Evolutionary conservation across 163 green algal genomes (phyloP).

Genomic region (Scenedesmus sp.): DNA sequence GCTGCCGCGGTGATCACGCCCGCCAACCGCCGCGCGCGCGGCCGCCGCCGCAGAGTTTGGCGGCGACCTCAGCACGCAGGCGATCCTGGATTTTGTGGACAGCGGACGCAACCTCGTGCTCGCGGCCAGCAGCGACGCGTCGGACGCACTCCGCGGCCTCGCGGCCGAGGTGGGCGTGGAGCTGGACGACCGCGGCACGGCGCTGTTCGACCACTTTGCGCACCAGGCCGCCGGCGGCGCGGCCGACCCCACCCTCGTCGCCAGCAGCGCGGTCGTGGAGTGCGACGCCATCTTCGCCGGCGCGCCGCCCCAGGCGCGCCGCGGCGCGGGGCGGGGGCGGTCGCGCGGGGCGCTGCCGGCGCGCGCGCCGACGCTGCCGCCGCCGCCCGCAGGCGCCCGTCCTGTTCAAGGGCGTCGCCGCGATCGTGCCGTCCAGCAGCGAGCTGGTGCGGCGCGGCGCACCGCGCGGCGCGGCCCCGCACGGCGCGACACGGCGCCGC

Average conservation of each 20-base stretch:
- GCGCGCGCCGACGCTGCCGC: not conserved
- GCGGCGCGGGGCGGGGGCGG: not conserved
- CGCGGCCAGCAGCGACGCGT: constrained; percentile 51
- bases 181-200: constrained; percentile 65
- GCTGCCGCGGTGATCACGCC: not conserved
- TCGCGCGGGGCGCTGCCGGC: no score
- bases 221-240: constrained; percentile 49
- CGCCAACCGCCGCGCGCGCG: not conserved
- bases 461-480: no score
- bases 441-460: constrained; percentile 73
- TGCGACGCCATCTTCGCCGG: constrained; percentile 48
- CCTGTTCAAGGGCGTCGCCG: constrained; percentile 71
- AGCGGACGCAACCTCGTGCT: constrained; percentile 70
- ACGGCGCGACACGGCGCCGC: not conserved
- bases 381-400: constrained; percentile 55
- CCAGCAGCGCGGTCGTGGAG: constrained; percentile 39
- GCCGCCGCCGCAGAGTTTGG: constrained; percentile 51
- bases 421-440: constrained; percentile 64
- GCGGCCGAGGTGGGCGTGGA: constrained; percentile 78
- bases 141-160: constrained; percentile 63
- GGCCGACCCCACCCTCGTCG: constrained; percentile 56
- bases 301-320: constrained; percentile 1
- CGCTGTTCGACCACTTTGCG: constrained; percentile 78
- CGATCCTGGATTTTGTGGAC: constrained; percentile 76
- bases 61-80: constrained; percentile 50